Base-by-base conservation (phyloP, 2,329 filamentous ascomycete species). In the Colletotrichum somersetense region DNA sequence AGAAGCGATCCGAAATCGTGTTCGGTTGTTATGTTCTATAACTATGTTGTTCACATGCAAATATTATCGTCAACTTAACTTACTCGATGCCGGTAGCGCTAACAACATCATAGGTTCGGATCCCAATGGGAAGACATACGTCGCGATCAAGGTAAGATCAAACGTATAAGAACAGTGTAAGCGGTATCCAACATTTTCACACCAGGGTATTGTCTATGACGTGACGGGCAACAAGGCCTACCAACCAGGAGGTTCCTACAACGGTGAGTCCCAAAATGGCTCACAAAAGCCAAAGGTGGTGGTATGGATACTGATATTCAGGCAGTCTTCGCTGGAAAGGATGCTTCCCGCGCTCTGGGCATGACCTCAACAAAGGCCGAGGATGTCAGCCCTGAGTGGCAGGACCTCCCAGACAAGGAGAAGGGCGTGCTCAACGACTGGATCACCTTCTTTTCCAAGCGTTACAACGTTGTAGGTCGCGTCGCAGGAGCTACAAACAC, bases 371-470 rank as follows among this genome's bases (percentile, higher is more conserved):
- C 95, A 62, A 97, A 97, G 81, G 82, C 88, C 6, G 94, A 96
- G 77, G 95, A 98, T 76, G 96, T 94, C 75, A 85, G 85, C 42
- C 85, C 96, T 2, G 92, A 98, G 62, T 98, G 94, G 93, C 86
- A 92, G 70, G 93, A 95, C 78, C 85, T 99, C 63, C 86, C 87
- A 18, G 95, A 97, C 30, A 95, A 96, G 82, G 91, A 98, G 81
- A 94, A 96, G 85, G 90, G 89, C 35, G 91, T 93, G 3, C 84
- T 99, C 73, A 89, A 96, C 66, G 96, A 99, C 81, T 99, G 96
- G 96, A 90, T 92, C 74, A 97, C 93, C 2, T 99, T 97, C 84
- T 99, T 99, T 83, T 94, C 92, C 76, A 99, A 98, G 86, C 89
- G 96, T 70, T 99, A 99, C 85, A 98, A 97, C 78, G 89, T 98